A percentile compares a stretch with the other conserved stretches of the same genome.
These are phyloP conservation scores for Endothia cerciana DNA, from an alignment of 2,329 filamentous ascomycete species.

Conservation along the genomic window DNA sequence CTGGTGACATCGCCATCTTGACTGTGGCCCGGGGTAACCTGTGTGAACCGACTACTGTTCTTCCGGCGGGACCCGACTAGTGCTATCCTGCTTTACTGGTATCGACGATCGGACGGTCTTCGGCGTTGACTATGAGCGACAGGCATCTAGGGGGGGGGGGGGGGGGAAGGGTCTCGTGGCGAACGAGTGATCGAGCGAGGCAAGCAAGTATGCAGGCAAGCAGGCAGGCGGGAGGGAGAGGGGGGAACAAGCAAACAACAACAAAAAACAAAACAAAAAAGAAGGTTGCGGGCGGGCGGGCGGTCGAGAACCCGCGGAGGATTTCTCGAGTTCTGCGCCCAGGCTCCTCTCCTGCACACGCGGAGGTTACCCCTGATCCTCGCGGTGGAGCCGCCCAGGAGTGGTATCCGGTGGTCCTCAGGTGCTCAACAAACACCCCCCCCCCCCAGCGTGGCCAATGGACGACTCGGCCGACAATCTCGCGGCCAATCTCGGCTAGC, in stretches of 20 bases:
- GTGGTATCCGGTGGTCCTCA: not conserved
- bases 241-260: not conserved
- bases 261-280: not conserved
- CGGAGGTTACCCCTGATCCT: slow-evolving; percentile 16
- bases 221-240: not conserved
- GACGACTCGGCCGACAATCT: slow-evolving; percentile 12
- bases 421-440: not conserved
- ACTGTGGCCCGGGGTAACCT: slow-evolving; percentile 1
- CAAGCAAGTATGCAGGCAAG: not conserved
- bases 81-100: slow-evolving; percentile 1
- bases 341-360: slow-evolving; percentile 1
- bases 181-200: not conserved
- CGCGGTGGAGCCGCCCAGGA: slow-evolving; percentile 12
- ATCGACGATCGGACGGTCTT: slow-evolving; percentile 8
- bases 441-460: not conserved
- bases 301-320: slow-evolving; percentile 8
- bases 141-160: not conserved
- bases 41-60: not conserved
- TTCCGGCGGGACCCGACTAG: not conserved
- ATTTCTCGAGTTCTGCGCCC: slow-evolving; percentile 1
- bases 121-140: slow-evolving; percentile 2
- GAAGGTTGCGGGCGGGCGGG: not conserved
- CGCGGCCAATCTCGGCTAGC: slow-evolving; percentile 14
- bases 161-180: not conserved
- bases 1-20: slow-evolving; percentile 17